Evolutionary conservation across 306 rosid species (phyloP), one percentile per base, ranked within the genome.

Genomic region (Trifolium pratense): DNA sequence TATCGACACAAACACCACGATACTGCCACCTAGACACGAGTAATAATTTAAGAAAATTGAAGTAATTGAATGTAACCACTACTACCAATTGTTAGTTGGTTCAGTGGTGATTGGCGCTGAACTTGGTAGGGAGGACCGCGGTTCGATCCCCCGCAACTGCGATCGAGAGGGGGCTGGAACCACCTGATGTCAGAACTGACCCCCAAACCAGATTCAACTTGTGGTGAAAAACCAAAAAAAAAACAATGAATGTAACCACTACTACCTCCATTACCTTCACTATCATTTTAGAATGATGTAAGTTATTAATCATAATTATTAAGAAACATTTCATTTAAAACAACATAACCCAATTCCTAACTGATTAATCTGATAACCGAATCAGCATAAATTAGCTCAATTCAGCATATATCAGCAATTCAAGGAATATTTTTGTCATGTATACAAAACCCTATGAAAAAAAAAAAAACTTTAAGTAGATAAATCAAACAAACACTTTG

Each of bases 351-450:
- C 51, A 21, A 63, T 29, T 23, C 49, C 70, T 39, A 46, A 40
- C 34, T 32, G 16, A 48, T n/a, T 32, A 80, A 59, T 31, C 17
- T 20, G 21, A 65, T 15, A 6, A 20, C 23, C 31, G 11, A 52
- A 68, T 20, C 56, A 68, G n/a, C 61, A 61, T 9, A 64, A 72
- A 57, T 69, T 31, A 70, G 70, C 48, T 66, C 62, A 71, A 81
- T 21, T 75, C 62, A 60, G 31, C 34, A 40, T 26, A 49, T 9
- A 23, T 21, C 32, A 7, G 7, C 9, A 62, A 73, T 68, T 66
- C 25, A 36, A 14, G 8, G 13, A 45, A 66, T 51, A 66, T 65
- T 53, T 17, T 73, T 66, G 40, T 18, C 17, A 48, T 11, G 11
- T 37, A 18, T 2, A 66, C 43, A 64, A 63, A 46, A 73, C 66